phyloP scores from a whole-genome alignment of 2,329 filamentous ascomycete species.

The Fusarium marasasianum region DNA sequence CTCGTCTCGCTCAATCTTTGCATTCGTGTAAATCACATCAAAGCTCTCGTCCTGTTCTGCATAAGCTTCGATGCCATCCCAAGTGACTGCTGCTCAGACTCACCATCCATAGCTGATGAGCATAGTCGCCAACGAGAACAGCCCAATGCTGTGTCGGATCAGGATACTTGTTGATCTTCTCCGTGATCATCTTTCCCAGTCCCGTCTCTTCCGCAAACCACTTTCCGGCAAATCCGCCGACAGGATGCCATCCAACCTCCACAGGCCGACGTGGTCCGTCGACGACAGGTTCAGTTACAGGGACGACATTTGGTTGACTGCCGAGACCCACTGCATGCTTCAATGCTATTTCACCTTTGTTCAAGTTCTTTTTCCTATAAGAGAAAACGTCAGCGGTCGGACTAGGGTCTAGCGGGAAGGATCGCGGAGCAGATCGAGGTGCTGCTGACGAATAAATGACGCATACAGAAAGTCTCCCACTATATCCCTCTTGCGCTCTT shows the following conservation, averaged over 20 bases:
- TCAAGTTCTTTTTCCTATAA: constrained; percentile 45
- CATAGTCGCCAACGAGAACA: constrained; percentile 64
- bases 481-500: constrained; percentile 46
- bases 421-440: neutral
- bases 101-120: constrained; percentile 69
- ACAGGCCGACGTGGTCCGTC: constrained; percentile 51
- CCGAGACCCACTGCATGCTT: constrained; percentile 50
- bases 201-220: constrained; percentile 67
- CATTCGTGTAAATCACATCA: constrained; percentile 66
- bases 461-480: constrained; percentile 48
- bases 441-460: constrained; percentile 23
- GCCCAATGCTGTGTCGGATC: constrained; percentile 71
- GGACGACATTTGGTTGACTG: constrained; percentile 45
- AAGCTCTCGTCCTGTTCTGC: constrained; percentile 60
- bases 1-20: constrained; percentile 54
- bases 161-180: constrained; percentile 63
- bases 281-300: constrained; percentile 41
- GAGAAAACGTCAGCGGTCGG: neutral
- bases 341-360: constrained; percentile 48
- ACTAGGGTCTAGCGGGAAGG: neutral
- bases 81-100: constrained; percentile 1
- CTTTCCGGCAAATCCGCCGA: constrained; percentile 64
- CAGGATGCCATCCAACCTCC: constrained; percentile 67
- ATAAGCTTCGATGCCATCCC: neutral
- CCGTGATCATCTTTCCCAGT: constrained; percentile 64